phyloP scores from a whole-genome alignment of 1,284 basidiomycete species.

The Leccinum ponderosum region DNA sequence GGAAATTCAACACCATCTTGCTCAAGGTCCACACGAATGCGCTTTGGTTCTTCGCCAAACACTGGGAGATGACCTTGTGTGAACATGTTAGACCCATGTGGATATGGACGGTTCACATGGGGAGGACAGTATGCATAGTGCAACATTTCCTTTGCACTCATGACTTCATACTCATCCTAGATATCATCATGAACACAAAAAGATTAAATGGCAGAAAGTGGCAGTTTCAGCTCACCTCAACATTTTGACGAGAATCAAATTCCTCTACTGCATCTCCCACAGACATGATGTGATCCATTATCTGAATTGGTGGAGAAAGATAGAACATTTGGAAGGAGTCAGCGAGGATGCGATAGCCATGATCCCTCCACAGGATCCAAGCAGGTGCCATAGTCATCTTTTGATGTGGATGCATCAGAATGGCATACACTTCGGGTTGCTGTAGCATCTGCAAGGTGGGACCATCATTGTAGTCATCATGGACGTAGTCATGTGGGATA shows the following conservation, averaged over 20 bases:
- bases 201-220: no score
- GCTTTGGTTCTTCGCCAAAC: neutral
- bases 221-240: no score
- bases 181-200: neutral
- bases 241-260: no score
- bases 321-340: conserved; percentile 20
- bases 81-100: conserved; percentile 9
- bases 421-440: conserved; percentile 5
- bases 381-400: conserved; percentile 1
- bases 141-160: conserved; percentile 15
- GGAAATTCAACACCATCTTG: neutral
- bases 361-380: conserved; percentile 15
- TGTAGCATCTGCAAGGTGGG: conserved; percentile 13
- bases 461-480: conserved; percentile 16
- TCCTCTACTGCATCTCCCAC: neutral
- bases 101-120: neutral
- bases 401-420: neutral
- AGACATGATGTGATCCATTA: conserved; percentile 14
- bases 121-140: neutral
- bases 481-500: neutral
- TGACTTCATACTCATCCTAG: neutral
- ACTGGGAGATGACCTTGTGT: neutral
- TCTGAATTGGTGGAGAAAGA: neutral
- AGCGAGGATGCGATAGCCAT: conserved; percentile 14
- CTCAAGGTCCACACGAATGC: conserved; percentile 11